These are phyloP conservation scores for Colletotrichum tropicale DNA, from an alignment of 2,329 filamentous ascomycete species.

Conservation along the genomic window DNA sequence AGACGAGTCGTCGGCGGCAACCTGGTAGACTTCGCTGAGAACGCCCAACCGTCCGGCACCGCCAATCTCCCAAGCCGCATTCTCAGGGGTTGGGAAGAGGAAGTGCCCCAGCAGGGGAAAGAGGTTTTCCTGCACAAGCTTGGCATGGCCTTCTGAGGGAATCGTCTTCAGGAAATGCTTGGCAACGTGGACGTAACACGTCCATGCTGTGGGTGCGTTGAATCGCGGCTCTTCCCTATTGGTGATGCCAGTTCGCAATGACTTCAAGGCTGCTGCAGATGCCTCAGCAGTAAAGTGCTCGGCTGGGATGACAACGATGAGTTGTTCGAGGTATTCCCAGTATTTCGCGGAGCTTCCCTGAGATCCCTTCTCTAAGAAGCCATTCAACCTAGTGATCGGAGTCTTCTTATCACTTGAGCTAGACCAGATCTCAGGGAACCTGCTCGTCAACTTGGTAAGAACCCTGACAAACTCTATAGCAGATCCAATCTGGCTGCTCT, in stretches of 20 bases:
- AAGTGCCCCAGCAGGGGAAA: conserved; percentile 62
- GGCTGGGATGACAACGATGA: conserved; percentile 66
- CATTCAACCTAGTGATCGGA: conserved; percentile 61
- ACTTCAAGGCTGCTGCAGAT: conserved; percentile 65
- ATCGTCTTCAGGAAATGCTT: conserved; percentile 56
- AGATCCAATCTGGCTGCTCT: conserved; percentile 75
- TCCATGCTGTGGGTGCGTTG: conserved; percentile 75
- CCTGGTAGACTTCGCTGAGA: conserved; percentile 52
- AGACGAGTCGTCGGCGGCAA: conserved; percentile 44
- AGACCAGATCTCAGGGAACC: conserved; percentile 76
- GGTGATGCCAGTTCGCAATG: conserved; percentile 73
- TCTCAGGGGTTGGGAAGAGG: conserved; percentile 49
- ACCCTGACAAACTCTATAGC: conserved; percentile 72
- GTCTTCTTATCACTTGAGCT: conserved; percentile 58
- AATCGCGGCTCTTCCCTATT: conserved; percentile 75
- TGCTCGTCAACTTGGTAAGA: conserved; percentile 68
- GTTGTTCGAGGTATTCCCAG: conserved; percentile 71
- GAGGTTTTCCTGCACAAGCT: conserved; percentile 53
- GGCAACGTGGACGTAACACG: conserved; percentile 71
- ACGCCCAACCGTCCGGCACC: conserved; percentile 36
- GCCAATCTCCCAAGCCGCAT: conserved; percentile 30
- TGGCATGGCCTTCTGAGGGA: conserved; percentile 45
- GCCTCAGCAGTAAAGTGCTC: conserved; percentile 50
- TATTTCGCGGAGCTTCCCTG: conserved; percentile 75
- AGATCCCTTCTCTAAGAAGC: conserved; percentile 83